Conservation (phyloP, 805 yeast genomes). For the Candida nonsorbophila region DNA sequence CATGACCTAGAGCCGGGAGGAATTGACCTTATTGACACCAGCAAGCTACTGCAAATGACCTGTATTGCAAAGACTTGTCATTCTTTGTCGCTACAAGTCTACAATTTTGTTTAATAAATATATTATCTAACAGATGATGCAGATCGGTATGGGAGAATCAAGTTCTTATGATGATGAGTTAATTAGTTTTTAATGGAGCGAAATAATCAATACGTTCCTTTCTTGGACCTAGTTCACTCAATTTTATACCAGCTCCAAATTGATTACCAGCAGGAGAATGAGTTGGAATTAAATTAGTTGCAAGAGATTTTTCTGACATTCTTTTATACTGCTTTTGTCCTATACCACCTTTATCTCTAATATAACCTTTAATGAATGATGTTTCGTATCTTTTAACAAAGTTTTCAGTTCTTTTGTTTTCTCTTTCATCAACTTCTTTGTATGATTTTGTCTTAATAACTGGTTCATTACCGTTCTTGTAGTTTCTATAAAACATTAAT, state of each 20-base stretch:
- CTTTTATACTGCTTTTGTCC: conserved; percentile 38
- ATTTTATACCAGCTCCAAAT: conserved; percentile 41
- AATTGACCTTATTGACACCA: too few relatives aligned
- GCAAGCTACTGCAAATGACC: too few relatives aligned
- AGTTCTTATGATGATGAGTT: too few relatives aligned
- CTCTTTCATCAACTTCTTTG: conserved; percentile 27
- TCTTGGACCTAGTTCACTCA: conserved; percentile 41
- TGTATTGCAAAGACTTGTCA: too few relatives aligned
- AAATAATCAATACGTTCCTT: conserved; percentile 34
- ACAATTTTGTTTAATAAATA: too few relatives aligned
- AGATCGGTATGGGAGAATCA: too few relatives aligned
- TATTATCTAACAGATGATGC: too few relatives aligned
- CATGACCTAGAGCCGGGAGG: too few relatives aligned
- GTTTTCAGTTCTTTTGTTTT: conserved; percentile 29
- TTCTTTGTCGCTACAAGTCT: too few relatives aligned
- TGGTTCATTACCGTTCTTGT: conserved; percentile 27
- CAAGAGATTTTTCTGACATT: conserved; percentile 17
- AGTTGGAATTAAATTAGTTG: conserved; percentile 31
- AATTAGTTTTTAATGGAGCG: conserved; percentile 33
- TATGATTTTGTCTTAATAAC: conserved; percentile 32
- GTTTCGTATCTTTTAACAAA: conserved; percentile 34
- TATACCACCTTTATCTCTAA: conserved; percentile 41
- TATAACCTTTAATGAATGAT: conserved; percentile 36
- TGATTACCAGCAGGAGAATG: conserved; percentile 37
- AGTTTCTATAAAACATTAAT: conserved; percentile 25